Percentiles rank a stretch among this genome's conserved stretches.
Evolutionary conservation across 129 eudicot genomes (phyloP).

Genomic region (Flaveria linearis): DNA sequence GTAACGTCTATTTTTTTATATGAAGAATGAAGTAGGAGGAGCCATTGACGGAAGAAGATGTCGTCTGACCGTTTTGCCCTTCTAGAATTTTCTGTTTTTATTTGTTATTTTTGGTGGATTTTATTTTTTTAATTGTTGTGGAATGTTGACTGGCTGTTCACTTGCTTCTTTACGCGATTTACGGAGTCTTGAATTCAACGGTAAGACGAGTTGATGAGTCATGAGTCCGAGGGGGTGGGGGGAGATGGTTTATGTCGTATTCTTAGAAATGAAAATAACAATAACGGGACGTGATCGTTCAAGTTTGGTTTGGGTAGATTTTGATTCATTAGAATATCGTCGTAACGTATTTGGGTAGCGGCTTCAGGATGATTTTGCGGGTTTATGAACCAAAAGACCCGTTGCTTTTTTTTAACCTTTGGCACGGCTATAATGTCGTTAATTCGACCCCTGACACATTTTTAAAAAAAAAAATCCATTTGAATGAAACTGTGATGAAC

Average conservation of each 20-base stretch:
- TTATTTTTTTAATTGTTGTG: constrained; percentile 9
- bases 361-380: too few relatives aligned
- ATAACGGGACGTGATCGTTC: too few relatives aligned
- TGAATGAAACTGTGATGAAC: too few relatives aligned
- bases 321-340: too few relatives aligned
- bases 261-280: not conserved
- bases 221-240: constrained; percentile 17
- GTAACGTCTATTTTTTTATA: constrained; percentile 55
- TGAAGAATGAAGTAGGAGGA: constrained; percentile 10
- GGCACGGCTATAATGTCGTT: too few relatives aligned
- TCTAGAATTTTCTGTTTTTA: constrained; percentile 18
- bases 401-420: too few relatives aligned
- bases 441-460: too few relatives aligned
- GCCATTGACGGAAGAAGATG: constrained; percentile 20
- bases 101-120: not conserved
- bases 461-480: too few relatives aligned
- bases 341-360: too few relatives aligned
- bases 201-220: constrained; percentile 35
- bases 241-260: not conserved
- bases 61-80: constrained; percentile 31
- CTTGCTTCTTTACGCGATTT: constrained; percentile 29
- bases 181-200: constrained; percentile 50
- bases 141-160: constrained; percentile 24
- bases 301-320: not conserved
- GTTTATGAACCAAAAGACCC: too few relatives aligned